Evolutionary conservation across 2,329 filamentous ascomycete genomes (phyloP).

Genomic region (Alternaria consortialis): DNA sequence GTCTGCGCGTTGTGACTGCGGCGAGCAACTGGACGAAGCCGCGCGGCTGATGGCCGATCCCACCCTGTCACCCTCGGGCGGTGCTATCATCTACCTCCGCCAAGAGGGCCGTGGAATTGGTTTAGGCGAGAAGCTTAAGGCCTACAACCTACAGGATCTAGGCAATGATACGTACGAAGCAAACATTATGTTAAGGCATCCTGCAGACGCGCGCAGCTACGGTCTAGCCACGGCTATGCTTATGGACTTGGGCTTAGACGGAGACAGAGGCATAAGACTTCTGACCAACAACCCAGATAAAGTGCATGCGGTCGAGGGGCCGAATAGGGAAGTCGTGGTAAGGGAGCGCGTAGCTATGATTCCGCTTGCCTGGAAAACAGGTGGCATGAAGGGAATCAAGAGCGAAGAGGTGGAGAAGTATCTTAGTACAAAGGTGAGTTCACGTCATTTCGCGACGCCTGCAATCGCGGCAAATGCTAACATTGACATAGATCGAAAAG

Average conservation of each 20-base stretch:
- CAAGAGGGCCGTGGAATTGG: conserved; percentile 97
- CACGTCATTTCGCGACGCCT: conserved; percentile 14
- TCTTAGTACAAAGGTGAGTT: conserved; percentile 85
- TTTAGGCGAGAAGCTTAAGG: conserved; percentile 93
- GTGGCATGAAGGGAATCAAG: conserved; percentile 78
- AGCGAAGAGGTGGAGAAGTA: conserved; percentile 94
- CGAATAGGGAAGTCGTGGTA: conserved; percentile 85
- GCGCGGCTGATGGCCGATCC: conserved; percentile 88
- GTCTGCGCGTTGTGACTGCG: conserved; percentile 97
- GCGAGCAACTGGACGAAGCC: conserved; percentile 96
- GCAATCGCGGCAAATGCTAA: conserved; percentile 19
- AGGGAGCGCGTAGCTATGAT: conserved; percentile 95
- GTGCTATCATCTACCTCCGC: conserved; percentile 93
- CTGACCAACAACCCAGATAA: conserved; percentile 99
- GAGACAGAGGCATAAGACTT: conserved; percentile 76
- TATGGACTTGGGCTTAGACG: conserved; percentile 77
- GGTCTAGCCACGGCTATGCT: conserved; percentile 97
- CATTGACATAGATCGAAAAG: conserved; percentile 57
- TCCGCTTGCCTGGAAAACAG: conserved; percentile 87
- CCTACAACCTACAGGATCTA: conserved; percentile 96
- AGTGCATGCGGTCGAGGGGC: conserved; percentile 91
- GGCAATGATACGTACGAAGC: conserved; percentile 98
- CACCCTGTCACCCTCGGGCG: conserved; percentile 68
- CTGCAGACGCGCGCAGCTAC: conserved; percentile 93
- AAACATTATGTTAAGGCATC: conserved; percentile 88